These are phyloP conservation scores for Phytopythium cucurbitacearum DNA, from an alignment of 352 stramenopile species.

Conservation along the genomic window DNA sequence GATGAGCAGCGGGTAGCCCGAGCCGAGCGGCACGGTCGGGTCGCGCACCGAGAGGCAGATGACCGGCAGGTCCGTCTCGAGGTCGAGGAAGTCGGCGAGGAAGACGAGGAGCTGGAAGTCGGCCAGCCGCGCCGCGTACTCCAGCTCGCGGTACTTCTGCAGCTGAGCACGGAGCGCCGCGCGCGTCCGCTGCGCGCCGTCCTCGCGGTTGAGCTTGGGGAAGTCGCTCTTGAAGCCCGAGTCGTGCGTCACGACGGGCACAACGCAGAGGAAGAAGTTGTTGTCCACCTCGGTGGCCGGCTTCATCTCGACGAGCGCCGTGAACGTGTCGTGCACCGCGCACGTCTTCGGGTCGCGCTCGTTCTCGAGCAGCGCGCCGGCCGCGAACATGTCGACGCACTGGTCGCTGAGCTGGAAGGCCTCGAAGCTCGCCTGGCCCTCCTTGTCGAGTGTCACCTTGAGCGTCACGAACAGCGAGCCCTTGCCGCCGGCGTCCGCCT, in stretches of 20 bases:
- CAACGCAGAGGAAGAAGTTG: conserved; percentile 97
- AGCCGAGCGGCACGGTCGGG: conserved; percentile 87
- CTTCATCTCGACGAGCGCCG: conserved; percentile 96
- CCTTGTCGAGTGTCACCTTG: conserved; percentile 92
- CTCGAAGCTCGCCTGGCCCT: conserved; percentile 94
- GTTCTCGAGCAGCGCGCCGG: conserved; percentile 89
- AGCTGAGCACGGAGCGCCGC: conserved; percentile 93
- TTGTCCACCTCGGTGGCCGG: conserved; percentile 90
- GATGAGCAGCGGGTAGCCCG: conserved; percentile 95
- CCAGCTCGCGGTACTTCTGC: conserved; percentile 47
- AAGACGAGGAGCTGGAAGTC: conserved; percentile 98
- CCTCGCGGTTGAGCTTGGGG: conserved; percentile 91
- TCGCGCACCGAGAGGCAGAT: conserved; percentile 92
- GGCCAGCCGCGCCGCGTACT: conserved; percentile 88
- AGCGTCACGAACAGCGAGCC: conserved; percentile 96
- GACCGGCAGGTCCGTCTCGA: conserved; percentile 88
- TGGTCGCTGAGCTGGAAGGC: conserved; percentile 97
- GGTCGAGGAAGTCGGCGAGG: conserved; percentile 91
- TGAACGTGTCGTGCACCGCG: conserved; percentile 95
- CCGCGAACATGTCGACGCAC: conserved; percentile 98
- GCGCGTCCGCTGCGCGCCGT: conserved; percentile 58
- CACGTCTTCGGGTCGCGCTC: conserved; percentile 89
- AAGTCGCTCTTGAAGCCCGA: conserved; percentile 92
- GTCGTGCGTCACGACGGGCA: conserved; percentile 94
- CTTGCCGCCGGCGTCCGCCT: conserved; percentile 93